Conservation (phyloP, 2,329 filamentous ascomycete species). For the Daldinia eschscholtzii region DNA sequence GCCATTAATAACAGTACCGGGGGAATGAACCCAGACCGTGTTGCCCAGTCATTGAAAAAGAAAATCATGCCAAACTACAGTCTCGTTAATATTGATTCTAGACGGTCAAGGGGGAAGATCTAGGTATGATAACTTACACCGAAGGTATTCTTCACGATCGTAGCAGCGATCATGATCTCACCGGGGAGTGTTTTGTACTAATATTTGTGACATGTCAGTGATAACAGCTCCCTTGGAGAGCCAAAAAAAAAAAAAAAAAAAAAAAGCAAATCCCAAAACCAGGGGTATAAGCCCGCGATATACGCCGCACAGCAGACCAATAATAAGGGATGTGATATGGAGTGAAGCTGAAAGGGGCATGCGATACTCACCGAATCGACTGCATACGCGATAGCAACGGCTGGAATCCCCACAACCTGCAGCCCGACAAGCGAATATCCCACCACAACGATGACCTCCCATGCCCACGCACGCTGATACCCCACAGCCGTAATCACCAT, state of each 20-base stretch:
- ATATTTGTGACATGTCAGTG: constrained; percentile 14
- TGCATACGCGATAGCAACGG: constrained; percentile 69
- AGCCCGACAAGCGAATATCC: constrained; percentile 57
- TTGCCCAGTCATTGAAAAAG: constrained; percentile 50
- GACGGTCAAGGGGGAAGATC: background rate
- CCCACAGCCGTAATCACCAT: constrained; percentile 61
- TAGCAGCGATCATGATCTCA: constrained; percentile 71
- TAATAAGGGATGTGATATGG: background rate
- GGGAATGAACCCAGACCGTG: constrained; percentile 44
- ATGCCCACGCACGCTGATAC: constrained; percentile 61
- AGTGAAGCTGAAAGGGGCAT: background rate
- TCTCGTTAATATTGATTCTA: background rate
- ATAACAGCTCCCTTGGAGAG: background rate
- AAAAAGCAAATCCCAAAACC: background rate
- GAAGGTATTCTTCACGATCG: constrained; percentile 70
- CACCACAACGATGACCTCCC: constrained; percentile 60
- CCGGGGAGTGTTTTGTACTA: constrained; percentile 72
- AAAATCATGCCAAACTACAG: constrained; percentile 52
- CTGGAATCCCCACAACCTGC: constrained; percentile 63
- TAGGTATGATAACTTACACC: constrained; percentile 51
- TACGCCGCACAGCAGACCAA: background rate
- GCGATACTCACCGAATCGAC: constrained; percentile 63
- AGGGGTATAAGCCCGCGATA: background rate
- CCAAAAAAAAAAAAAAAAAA: background rate
- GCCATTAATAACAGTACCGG: constrained; percentile 50